phyloP scores from a whole-genome alignment of 345 rosid genomes.

The Cardamine chenopodiifolia region DNA sequence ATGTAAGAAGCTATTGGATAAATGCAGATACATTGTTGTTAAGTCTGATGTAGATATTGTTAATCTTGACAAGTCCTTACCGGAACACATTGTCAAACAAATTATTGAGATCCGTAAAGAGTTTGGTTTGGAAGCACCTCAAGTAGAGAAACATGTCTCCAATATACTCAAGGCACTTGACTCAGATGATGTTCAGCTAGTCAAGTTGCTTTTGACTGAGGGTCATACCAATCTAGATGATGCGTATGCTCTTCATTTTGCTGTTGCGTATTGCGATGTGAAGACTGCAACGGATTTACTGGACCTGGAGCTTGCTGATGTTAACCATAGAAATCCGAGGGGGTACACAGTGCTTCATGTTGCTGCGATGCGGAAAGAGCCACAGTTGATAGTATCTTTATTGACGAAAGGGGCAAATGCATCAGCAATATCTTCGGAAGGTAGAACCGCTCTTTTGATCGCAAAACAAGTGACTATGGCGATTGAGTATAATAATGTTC shows the following conservation, averaged over 20 bases:
- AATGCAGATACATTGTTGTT: conserved; percentile 58
- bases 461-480: conserved; percentile 68
- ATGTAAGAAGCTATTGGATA: conserved; percentile 54
- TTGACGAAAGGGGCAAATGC: conserved; percentile 73
- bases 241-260: conserved; percentile 79
- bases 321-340: conserved; percentile 61
- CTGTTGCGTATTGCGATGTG: conserved; percentile 78
- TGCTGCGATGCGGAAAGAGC: conserved; percentile 84
- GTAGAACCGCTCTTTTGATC: conserved; percentile 78
- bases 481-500: conserved; percentile 49
- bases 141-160: conserved; percentile 57
- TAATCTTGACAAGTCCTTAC: conserved; percentile 67
- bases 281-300: conserved; percentile 69
- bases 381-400: conserved; percentile 62
- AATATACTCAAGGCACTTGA: conserved; percentile 78
- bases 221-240: conserved; percentile 65
- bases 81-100: conserved; percentile 50
- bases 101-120: conserved; percentile 51
- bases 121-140: conserved; percentile 43
- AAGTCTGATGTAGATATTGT: conserved; percentile 61
- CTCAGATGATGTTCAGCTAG: conserved; percentile 73
- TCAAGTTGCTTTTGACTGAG: conserved; percentile 65
- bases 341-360: conserved; percentile 83
- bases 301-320: conserved; percentile 67
- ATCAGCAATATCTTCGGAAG: conserved; percentile 60